Evolutionary conservation across 495 filamentous ascomycete species (phyloP), one percentile per base, ranked within the genome.

Genomic region (Glonium stellatum): DNA sequence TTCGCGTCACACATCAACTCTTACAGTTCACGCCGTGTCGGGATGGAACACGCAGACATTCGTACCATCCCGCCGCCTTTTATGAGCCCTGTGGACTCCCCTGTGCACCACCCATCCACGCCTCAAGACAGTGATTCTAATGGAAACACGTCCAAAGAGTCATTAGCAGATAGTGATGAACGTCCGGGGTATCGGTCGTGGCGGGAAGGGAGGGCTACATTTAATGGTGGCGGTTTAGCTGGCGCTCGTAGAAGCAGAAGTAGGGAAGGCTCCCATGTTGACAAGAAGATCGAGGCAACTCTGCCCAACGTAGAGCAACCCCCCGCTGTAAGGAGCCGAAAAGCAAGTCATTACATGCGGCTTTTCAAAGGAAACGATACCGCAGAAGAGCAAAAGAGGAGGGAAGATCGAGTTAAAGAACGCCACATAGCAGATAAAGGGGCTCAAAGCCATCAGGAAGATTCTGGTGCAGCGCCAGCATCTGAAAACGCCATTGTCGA

Each of bases 361-460:
- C 80, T 97, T 54, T 98, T 98, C 79, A 93, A 90, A 70, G 90
- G 96, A 68, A 93, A 91, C 59, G 86, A 89, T 23, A 75, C 75
- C 11, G 79, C 76, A 12, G 73, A 79, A 19, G 81, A 81, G 46
- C 71, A 63, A 22, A 68, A 58, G 62, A 73, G 66, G 59, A 57
- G 57, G 21, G 69, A 75, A 54, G 67, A 72, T 13, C 64, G 64
- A 15, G 39, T 41, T 9, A 67, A 67, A 41, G 65, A 67, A 13
- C 60, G 61, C 8, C 60, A 58, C 8, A 9, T 22, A 10, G 46
- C 39, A 0, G 61, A 64, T 0, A 67, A 51, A 27, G 39, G 15
- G 5, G n/a, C 34, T 35, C 42, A 11, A 10, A 19, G 39, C 1
- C 10, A 13, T 34, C 42, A 44, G 25, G 42, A 55, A 19, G 42